Conservation (phyloP, 140 eudicot species). For the Oenanthe javanica region DNA sequence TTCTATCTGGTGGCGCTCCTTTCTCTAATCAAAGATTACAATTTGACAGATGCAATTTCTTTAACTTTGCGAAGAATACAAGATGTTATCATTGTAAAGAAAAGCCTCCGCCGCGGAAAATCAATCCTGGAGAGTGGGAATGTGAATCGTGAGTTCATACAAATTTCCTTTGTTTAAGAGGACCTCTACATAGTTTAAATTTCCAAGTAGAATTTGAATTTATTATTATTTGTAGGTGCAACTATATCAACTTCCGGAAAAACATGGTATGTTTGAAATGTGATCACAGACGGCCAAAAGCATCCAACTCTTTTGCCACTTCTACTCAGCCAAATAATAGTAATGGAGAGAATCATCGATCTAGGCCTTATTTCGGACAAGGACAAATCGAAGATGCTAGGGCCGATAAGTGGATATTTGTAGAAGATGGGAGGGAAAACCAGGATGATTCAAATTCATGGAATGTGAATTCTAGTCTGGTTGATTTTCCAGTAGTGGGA, state of each 20-base stretch:
- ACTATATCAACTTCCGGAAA: conserved; percentile 70
- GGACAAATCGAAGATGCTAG: conserved; percentile 7
- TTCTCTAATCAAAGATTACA: conserved; percentile 9
- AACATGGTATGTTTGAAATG: conserved; percentile 66
- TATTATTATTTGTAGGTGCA: conserved; percentile 46
- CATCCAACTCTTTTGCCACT: conserved; percentile 11
- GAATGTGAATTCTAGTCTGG: conserved; percentile 10
- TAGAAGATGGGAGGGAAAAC: conserved; percentile 16
- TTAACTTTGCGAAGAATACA: conserved; percentile 71
- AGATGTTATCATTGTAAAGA: conserved; percentile 56
- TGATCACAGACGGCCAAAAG: conserved; percentile 58
- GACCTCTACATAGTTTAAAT: not conserved
- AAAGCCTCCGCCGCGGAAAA: conserved; percentile 61
- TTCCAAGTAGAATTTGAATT: not conserved
- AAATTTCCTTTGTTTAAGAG: not conserved
- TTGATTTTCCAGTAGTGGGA: conserved; percentile 38
- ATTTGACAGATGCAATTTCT: conserved; percentile 50
- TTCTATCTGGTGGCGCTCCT: not conserved
- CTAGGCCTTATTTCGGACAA: conserved; percentile 14
- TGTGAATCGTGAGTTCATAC: conserved; percentile 69
- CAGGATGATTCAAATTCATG: conserved; percentile 7
- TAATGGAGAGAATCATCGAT: conserved; percentile 5
- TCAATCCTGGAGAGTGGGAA: conserved; percentile 78
- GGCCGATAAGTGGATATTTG: conserved; percentile 13
- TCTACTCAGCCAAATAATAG: conserved; percentile 9